Percentiles rank a stretch among this genome's conserved stretches.
Conservation (phyloP, 2,329 filamentous ascomycete genomes). For the Neonectria ditissima region DNA sequence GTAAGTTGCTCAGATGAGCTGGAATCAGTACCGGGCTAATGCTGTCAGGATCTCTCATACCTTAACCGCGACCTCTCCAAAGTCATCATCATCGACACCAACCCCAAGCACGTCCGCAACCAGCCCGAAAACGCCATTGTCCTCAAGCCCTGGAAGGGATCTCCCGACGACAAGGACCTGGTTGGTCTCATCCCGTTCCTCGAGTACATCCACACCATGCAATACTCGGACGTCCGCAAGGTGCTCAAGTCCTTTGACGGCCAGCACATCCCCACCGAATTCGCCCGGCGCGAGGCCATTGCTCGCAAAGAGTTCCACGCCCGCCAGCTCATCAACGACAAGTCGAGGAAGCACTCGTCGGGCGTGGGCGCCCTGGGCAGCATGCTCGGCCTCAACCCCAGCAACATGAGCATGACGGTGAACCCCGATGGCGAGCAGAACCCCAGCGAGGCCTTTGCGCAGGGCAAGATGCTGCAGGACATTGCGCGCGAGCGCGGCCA, state of each 20-base stretch:
- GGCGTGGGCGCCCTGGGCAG: slow-evolving; percentile 77
- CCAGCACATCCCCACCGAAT: slow-evolving; percentile 89
- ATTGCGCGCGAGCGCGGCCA: slow-evolving; percentile 92
- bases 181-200: slow-evolving; percentile 94
- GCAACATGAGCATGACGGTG: slow-evolving; percentile 71
- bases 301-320: slow-evolving; percentile 88
- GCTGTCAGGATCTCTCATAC: slow-evolving; percentile 86
- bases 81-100: slow-evolving; percentile 93
- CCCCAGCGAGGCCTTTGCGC: slow-evolving; percentile 80
- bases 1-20: slow-evolving; percentile 58
- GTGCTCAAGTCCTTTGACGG: slow-evolving; percentile 90
- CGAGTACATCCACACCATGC: slow-evolving; percentile 96
- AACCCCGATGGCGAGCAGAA: slow-evolving; percentile 74
- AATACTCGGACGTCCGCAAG: slow-evolving; percentile 86
- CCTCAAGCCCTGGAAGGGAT: slow-evolving; percentile 88
- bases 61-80: slow-evolving; percentile 96
- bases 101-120: slow-evolving; percentile 81
- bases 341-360: slow-evolving; percentile 67
- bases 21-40: slow-evolving; percentile 30
- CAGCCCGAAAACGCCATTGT: slow-evolving; percentile 98
- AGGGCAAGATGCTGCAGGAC: slow-evolving; percentile 98
- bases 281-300: slow-evolving; percentile 86
- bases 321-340: slow-evolving; percentile 78
- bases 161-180: slow-evolving; percentile 85
- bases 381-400: slow-evolving; percentile 82